Conservation (phyloP, 768 basidiomycete species). For the Boletus reticulatus region DNA sequence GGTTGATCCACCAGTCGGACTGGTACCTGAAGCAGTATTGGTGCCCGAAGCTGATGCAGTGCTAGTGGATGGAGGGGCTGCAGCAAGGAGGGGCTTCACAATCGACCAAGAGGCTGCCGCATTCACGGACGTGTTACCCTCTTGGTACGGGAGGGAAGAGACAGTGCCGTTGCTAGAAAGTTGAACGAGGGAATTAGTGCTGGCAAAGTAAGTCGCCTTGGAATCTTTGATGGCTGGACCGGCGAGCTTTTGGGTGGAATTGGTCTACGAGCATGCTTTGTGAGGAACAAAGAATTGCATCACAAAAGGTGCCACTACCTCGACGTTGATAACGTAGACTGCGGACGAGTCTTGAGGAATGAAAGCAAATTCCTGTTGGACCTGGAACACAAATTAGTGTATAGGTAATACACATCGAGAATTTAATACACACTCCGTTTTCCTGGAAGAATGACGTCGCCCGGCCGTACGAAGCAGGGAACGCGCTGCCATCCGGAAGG, state of each 20-base stretch:
- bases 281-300: slow-evolving; percentile 1
- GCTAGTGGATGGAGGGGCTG: slow-evolving; percentile 36
- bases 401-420: background rate
- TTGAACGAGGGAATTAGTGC: slow-evolving; percentile 61
- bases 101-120: slow-evolving; percentile 47
- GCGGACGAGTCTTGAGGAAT: slow-evolving; percentile 70
- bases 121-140: slow-evolving; percentile 43
- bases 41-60: slow-evolving; percentile 20
- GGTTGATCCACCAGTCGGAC: slow-evolving; percentile 14
- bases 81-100: slow-evolving; percentile 44
- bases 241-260: slow-evolving; percentile 59
- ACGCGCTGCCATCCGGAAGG: slow-evolving; percentile 40
- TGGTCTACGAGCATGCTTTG: slow-evolving; percentile 40
- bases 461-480: slow-evolving; percentile 70
- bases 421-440: slow-evolving; percentile 40
- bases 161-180: slow-evolving; percentile 60
- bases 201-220: slow-evolving; percentile 60
- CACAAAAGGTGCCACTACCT: slow-evolving; percentile 35
- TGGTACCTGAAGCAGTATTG: slow-evolving; percentile 10
- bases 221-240: slow-evolving; percentile 63
- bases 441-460: slow-evolving; percentile 68
- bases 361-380: slow-evolving; percentile 75
- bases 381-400: slow-evolving; percentile 31
- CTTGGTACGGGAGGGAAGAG: slow-evolving; percentile 57
- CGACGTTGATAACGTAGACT: slow-evolving; percentile 74